Evolutionary conservation across 169 alveolate species (phyloP), one percentile per base, ranked within the genome.

Genomic region (Plasmodium fragile): DNA sequence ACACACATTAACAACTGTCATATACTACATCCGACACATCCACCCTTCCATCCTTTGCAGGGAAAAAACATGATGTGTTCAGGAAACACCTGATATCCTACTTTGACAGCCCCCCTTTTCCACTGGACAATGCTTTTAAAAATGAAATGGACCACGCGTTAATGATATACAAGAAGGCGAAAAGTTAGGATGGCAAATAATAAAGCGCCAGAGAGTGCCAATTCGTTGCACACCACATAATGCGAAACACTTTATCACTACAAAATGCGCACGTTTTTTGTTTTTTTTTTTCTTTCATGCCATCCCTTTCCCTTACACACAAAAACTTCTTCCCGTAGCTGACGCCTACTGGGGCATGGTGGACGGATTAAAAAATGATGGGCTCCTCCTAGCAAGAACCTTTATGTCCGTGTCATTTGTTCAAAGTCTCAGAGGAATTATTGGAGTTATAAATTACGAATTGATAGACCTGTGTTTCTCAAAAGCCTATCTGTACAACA

Each of bases 121-220:
- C 70, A 80, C 49, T 91, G 16, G 92, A 80, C 55, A 65, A 79
- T 41, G 32, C 39, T 49, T 39, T 91, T 18, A 73, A 77, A 81
- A 71, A 45, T 52, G 94, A 91, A 81, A 91, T 91, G 94, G 92
- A 91, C 18, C 94, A 91, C 18, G 94, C 94, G 3, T 32, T 91
- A 25, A 3, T 52, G 43, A 49, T 81, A 73, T 91, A 91, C 69
- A 81, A 80, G 18, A 91, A 91, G 34, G 83, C 92, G 43, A 91
- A 81, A 91, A 22, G 94, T 91, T 34, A 78, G 94, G 16, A 13
- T 3, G 28, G 73, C 1, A 28, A 18, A 25, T 25, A 11, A 6
- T 25, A 65, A 65, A 65, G 75, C 13, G 30, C 52, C 32, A 13
- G 22, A 49, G 16, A 1, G 59, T 49, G 59, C 59, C 6, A 11